Evolutionary conservation across 2,329 filamentous ascomycete species (phyloP).

Genomic region (Cytospora chrysosperma): DNA sequence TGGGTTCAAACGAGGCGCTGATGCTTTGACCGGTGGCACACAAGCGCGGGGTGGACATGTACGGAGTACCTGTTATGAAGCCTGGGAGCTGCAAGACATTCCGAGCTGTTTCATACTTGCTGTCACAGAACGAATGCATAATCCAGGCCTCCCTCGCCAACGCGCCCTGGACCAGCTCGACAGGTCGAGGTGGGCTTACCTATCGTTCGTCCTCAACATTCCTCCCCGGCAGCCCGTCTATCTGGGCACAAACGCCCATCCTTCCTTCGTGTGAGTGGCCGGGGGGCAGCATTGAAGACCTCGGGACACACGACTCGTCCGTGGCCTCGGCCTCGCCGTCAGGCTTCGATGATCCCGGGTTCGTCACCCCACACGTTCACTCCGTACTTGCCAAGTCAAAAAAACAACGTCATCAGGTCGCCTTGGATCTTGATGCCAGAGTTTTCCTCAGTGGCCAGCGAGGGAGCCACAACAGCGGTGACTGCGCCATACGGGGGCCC

Average conservation of each 20-base stretch:
- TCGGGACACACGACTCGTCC: background rate
- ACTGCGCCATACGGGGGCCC: background rate
- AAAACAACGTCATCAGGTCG: constrained; percentile 9
- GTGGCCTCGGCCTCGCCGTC: background rate
- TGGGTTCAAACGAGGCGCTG: background rate
- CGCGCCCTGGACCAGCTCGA: background rate
- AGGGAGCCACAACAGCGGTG: constrained; percentile 12
- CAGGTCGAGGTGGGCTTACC: background rate
- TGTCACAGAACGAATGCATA: background rate
- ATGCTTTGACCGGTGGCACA: background rate
- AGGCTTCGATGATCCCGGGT: background rate
- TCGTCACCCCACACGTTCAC: background rate
- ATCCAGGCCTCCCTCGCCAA: background rate
- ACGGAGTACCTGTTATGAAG: background rate
- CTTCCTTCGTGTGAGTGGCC: background rate
- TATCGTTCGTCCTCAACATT: background rate
- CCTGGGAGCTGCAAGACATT: background rate
- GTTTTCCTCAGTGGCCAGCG: background rate
- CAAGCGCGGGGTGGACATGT: background rate
- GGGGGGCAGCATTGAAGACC: background rate
- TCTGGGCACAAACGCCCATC: background rate
- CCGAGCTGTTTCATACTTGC: background rate
- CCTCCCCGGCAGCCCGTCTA: background rate
- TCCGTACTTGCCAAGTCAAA: background rate
- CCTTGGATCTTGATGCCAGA: background rate